phyloP scores from a whole-genome alignment of 2,329 filamentous ascomycete species.

The Cryphonectria parasitica region DNA sequence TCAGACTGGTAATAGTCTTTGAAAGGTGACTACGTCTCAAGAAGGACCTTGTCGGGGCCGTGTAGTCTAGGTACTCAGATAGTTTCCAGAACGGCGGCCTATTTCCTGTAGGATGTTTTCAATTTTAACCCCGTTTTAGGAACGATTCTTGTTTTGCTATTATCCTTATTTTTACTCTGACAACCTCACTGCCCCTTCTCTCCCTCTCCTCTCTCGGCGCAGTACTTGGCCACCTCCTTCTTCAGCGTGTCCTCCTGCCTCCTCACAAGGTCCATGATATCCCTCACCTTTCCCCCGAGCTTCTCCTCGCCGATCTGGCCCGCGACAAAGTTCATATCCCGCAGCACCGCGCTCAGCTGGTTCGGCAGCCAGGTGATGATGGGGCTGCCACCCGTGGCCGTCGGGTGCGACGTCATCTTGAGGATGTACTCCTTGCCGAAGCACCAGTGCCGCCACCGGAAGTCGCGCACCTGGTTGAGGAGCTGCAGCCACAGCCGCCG shows the following conservation, averaged over 20 bases:
- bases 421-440: slow-evolving; percentile 85
- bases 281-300: slow-evolving; percentile 52
- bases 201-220: slow-evolving; percentile 58
- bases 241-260: slow-evolving; percentile 67
- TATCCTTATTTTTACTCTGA: neutral
- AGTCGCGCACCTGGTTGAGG: slow-evolving; percentile 77
- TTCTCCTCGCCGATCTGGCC: slow-evolving; percentile 49
- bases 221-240: slow-evolving; percentile 79
- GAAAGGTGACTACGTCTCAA: too few relatives aligned
- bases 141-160: neutral
- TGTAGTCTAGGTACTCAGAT: too few relatives aligned
- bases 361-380: slow-evolving; percentile 87
- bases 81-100: too few relatives aligned
- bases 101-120: too few relatives aligned
- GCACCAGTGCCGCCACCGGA: slow-evolving; percentile 84
- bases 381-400: slow-evolving; percentile 78
- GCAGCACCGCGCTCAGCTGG: slow-evolving; percentile 75
- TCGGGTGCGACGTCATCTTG: slow-evolving; percentile 75
- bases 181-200: neutral
- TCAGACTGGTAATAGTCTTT: too few relatives aligned
- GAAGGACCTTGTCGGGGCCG: too few relatives aligned
- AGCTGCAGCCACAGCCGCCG: slow-evolving; percentile 65
- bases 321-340: slow-evolving; percentile 66
- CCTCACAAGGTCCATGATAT: slow-evolving; percentile 69
- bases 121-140: too few relatives aligned